phyloP scores from a whole-genome alignment of 192 early-diverging fungal species.

The Coemansia sp. region DNA sequence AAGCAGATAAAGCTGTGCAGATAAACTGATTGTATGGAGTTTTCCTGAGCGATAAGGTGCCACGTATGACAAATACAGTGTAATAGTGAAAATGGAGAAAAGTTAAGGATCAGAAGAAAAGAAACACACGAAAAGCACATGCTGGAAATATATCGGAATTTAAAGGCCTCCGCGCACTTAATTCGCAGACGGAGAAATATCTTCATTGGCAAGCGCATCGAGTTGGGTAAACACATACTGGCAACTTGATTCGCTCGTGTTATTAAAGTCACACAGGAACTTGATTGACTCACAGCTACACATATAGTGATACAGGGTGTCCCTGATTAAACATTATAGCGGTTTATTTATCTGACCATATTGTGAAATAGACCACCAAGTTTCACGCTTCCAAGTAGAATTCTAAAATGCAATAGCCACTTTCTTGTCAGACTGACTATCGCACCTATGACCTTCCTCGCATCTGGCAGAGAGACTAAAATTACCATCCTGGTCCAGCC shows the following conservation, averaged over 20 bases:
- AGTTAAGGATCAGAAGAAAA: slow-evolving; percentile 2
- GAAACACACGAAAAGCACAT: neutral
- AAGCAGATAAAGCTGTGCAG: neutral
- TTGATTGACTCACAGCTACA: neutral
- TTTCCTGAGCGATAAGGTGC: neutral
- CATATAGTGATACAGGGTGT: no score
- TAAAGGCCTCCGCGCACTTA: neutral
- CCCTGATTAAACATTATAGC: no score
- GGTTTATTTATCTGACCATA: no score
- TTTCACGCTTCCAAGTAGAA: no score
- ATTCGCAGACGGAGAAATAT: neutral
- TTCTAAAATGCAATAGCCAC: no score
- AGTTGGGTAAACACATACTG: neutral
- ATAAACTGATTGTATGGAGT: slow-evolving; percentile 1
- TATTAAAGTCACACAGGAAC: neutral
- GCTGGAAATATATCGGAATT: slow-evolving; percentile 1
- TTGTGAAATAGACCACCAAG: no score
- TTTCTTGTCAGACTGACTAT: no score
- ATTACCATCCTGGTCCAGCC: no score
- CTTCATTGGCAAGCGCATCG: neutral
- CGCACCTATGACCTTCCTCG: no score
- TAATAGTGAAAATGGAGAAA: neutral
- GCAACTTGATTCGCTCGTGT: neutral
- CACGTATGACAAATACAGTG: slow-evolving; percentile 1
- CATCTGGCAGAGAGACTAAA: no score